Evolutionary conservation across 257 asterid genomes (phyloP).

Genomic region (Primulina eburnea): DNA sequence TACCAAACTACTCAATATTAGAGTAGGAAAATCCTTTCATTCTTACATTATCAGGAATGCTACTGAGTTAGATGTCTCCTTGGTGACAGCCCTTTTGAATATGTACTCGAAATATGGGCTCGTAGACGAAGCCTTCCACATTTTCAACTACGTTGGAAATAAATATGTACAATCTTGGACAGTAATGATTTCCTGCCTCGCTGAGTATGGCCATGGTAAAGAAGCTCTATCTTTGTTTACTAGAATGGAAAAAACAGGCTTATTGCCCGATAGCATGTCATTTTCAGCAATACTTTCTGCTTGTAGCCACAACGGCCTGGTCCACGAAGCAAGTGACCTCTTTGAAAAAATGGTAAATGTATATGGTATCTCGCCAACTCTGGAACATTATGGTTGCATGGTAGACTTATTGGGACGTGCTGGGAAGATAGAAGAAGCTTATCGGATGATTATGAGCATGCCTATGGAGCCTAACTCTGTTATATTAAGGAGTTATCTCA

Average conservation of each 20-base stretch:
- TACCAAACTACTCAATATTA: constrained; percentile 48
- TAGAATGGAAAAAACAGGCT: constrained; percentile 55
- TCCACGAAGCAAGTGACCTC: constrained; percentile 43
- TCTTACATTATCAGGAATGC: constrained; percentile 45
- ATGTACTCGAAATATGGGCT: constrained; percentile 66
- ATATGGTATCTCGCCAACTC: constrained; percentile 50
- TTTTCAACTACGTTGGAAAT: constrained; percentile 37
- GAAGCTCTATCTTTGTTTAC: constrained; percentile 54
- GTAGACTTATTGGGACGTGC: constrained; percentile 69
- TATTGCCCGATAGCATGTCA: constrained; percentile 50
- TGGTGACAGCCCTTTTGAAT: constrained; percentile 65
- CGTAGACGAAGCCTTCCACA: constrained; percentile 46
- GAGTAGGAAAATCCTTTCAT: constrained; percentile 58
- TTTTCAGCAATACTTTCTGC: constrained; percentile 65
- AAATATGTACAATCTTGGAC: constrained; percentile 69
- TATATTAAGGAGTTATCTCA: constrained; percentile 60
- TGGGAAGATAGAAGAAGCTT: constrained; percentile 67
- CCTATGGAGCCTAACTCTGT: constrained; percentile 59
- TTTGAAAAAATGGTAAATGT: constrained; percentile 51
- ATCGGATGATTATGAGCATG: constrained; percentile 51
- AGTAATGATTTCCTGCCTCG: constrained; percentile 61
- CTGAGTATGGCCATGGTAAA: constrained; percentile 54
- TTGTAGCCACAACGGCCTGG: constrained; percentile 68
- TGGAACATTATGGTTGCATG: constrained; percentile 84
- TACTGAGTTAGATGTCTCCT: constrained; percentile 40